These are phyloP conservation scores for Kewa caespitosa DNA, from an alignment of 179 eudicot genomes.

Conservation along the genomic window DNA sequence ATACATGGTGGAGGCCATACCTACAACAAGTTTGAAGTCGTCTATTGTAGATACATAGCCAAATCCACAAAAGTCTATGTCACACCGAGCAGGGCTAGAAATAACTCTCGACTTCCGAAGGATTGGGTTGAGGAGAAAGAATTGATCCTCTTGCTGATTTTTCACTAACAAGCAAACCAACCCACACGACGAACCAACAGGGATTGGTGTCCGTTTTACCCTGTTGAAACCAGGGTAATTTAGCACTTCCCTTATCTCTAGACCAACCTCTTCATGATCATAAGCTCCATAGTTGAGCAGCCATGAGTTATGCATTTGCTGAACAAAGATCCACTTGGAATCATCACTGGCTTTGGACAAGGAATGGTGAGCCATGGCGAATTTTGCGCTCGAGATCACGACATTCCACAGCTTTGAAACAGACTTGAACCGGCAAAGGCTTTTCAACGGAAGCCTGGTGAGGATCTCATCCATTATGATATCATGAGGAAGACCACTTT, in stretches of 20 bases:
- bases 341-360: neutral
- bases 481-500: neutral
- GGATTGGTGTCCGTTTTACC: neutral
- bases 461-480: slow-evolving; percentile 4
- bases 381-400: neutral
- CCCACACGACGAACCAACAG: slow-evolving; percentile 4
- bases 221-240: neutral
- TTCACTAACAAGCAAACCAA: neutral
- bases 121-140: slow-evolving; percentile 2
- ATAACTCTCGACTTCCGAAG: neutral
- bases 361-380: neutral
- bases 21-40: slow-evolving; percentile 2
- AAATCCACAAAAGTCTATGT: neutral
- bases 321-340: neutral
- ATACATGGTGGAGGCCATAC: neutral
- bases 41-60: neutral
- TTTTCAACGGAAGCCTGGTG: slow-evolving; percentile 1
- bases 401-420: slow-evolving; percentile 6
- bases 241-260: neutral
- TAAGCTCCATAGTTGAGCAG: slow-evolving; percentile 10
- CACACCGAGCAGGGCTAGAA: neutral
- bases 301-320: neutral
- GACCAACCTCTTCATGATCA: neutral
- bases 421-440: slow-evolving; percentile 10
- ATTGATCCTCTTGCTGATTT: neutral